Evolutionary conservation across 2,329 filamentous ascomycete species (phyloP).

Genomic region (Ilyonectria sp.): DNA sequence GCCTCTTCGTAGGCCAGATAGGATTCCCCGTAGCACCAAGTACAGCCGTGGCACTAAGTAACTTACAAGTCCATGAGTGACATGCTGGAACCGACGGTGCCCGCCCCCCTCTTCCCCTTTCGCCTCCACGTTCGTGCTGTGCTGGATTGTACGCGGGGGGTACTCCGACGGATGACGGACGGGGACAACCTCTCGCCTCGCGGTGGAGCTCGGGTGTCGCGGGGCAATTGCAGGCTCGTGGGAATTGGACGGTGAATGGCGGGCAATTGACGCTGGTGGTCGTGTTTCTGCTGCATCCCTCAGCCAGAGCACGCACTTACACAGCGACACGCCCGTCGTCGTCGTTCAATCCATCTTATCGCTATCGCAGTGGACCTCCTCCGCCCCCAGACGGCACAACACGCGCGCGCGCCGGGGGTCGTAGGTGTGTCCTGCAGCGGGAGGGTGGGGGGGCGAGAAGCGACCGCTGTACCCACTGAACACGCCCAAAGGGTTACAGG

Average conservation of each 20-base stretch:
- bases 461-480: background rate
- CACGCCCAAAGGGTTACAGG: background rate
- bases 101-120: background rate
- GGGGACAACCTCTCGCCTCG: background rate
- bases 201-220: no score
- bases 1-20: background rate
- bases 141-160: constrained; percentile 3
- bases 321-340: constrained; percentile 14
- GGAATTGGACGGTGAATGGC: no score
- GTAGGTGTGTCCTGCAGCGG: background rate
- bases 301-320: constrained; percentile 9
- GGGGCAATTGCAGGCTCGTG: no score
- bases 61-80: constrained; percentile 4
- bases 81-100: constrained; percentile 12
- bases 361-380: constrained; percentile 30
- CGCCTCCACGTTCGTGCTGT: background rate
- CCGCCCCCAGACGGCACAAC: background rate
- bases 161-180: background rate
- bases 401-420: constrained; percentile 22
- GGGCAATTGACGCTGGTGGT: background rate
- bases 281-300: background rate
- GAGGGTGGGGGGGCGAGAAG: background rate
- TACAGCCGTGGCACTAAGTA: constrained; percentile 6
- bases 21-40: background rate
- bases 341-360: constrained; percentile 37